Percentiles rank a stretch among this genome's conserved stretches.
Evolutionary conservation across 345 rosid genomes (phyloP).

Genomic region (Eucalyptus erythrocorys): DNA sequence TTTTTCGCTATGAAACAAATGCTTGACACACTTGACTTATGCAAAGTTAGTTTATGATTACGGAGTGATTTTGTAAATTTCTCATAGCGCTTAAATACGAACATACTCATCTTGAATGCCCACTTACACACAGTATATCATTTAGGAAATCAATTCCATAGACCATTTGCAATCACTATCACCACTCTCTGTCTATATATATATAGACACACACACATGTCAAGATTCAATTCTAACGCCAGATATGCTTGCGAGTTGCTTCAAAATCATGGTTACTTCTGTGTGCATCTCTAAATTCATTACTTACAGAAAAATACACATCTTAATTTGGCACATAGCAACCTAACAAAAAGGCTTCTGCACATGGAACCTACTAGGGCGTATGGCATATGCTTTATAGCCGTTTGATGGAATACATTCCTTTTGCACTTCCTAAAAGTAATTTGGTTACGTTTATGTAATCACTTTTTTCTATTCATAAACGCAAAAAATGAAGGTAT

Average conservation of each 20-base stretch:
- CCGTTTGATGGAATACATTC: neutral
- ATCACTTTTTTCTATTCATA: neutral
- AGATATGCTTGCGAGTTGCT: neutral
- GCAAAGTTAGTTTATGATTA: neutral
- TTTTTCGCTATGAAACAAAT: neutral
- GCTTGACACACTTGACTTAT: neutral
- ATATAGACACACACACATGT: neutral
- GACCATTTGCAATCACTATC: no score
- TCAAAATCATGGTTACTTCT: no score
- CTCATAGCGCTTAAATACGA: neutral
- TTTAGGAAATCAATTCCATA: no score
- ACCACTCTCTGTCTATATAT: neutral
- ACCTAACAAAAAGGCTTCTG: neutral
- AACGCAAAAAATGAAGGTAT: no score
- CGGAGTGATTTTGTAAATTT: neutral
- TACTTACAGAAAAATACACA: neutral
- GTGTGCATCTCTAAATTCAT: neutral
- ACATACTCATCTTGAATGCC: neutral
- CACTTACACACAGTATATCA: neutral
- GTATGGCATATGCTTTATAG: neutral
- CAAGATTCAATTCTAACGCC: neutral
- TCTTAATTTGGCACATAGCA: neutral
- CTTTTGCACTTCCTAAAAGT: neutral
- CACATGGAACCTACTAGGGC: neutral
- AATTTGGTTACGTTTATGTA: neutral